Evolutionary conservation across 2,329 filamentous ascomycete genomes (phyloP).

Genomic region (Botryotinia calthae): DNA sequence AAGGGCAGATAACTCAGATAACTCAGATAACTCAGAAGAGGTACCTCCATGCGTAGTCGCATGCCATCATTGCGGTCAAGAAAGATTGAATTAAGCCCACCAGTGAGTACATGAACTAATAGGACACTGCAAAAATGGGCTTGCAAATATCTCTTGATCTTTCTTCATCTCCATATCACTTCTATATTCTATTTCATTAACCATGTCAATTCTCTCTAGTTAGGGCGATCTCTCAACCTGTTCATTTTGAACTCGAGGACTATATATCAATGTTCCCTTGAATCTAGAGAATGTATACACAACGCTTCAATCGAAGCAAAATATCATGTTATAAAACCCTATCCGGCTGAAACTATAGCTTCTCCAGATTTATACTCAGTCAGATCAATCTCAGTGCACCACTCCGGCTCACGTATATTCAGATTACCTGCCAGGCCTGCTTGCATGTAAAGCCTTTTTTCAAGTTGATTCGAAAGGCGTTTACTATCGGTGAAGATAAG

Average conservation of each 20-base stretch:
- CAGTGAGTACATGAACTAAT: no score
- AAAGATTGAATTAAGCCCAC: not conserved
- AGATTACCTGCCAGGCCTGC: not conserved
- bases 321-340: not conserved
- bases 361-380: not conserved
- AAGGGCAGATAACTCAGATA: no score
- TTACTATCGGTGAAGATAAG: not conserved
- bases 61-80: no score
- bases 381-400: not conserved
- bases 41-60: not conserved
- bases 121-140: no score
- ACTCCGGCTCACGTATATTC: not conserved
- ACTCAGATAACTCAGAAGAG: no score
- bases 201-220: not conserved
- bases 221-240: not conserved
- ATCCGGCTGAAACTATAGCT: not conserved
- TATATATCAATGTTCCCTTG: not conserved
- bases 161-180: not conserved
- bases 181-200: not conserved
- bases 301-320: not conserved
- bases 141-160: no score
- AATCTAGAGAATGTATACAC: not conserved
- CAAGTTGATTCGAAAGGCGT: not conserved
- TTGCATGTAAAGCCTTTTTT: not conserved
- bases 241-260: not conserved